Base-by-base conservation (phyloP, 768 basidiomycete species). In the Austroboletus eburneus region DNA sequence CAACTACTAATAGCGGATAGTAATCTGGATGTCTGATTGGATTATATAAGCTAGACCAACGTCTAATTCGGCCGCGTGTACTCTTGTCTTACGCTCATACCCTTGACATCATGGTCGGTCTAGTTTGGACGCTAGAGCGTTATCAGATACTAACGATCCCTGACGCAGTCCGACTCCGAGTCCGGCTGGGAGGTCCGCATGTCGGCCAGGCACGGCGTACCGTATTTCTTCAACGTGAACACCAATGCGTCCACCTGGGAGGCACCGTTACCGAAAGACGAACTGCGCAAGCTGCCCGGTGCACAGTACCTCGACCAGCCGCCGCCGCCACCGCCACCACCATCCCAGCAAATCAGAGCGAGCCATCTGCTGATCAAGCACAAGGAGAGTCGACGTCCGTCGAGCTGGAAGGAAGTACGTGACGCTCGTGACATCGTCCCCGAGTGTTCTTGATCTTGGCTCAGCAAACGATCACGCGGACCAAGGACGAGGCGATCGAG, bases 331-430 rank as follows among this genome's bases (percentile, higher is more conserved):
- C n/a, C n/a, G n/a, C n/a, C n/a, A n/a, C n/a, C n/a, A n/a, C n/a
- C n/a, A n/a, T n/a, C 72, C 16, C 74, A 70, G 17, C 76, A 87
- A 67, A 90, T 96, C 32, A 80, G 91, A 41, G 95, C 93, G n/a
- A 92, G 91, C 61, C 96, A 99, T 72, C 73, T 99, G 51, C 70
- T 99, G 47, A 85, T 97, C 51, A 99, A 99, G 71, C 94, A 97
- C 69, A 74, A 71, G 41, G 85, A 75, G 5, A 90, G 88, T 63
- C 71, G 88, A 49, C 74, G 87, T 22, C 83, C 88, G 27, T 79
- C 85, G 34, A 90, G 87, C 64, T 89, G 88, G 87, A 87, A 87
- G 65, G 85, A 88, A 73, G 88, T 85, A 56, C 46, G 80, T 65
- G 50, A 20, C 18, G 23, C 30, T 39, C 39, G 27, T 36, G 34